These are phyloP conservation scores for Sechiopsis laciniata DNA, from an alignment of 306 rosid genomes.

Conservation along the genomic window DNA sequence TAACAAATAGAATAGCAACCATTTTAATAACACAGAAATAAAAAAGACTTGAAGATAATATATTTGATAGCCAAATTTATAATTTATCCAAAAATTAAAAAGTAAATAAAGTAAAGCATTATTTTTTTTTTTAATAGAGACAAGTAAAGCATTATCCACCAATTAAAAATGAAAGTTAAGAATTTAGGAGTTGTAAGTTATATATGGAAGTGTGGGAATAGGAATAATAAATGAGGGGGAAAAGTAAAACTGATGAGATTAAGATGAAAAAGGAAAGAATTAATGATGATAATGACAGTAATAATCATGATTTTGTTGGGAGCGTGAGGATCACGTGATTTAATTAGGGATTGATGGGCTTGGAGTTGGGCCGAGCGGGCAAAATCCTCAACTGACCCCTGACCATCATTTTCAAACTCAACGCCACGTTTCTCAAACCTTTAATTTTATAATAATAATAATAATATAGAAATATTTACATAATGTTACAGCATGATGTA, in stretches of 20 bases:
- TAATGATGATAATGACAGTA: not conserved
- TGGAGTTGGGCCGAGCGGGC: not conserved
- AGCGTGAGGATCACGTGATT: not conserved
- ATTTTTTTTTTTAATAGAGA: too few species aligned
- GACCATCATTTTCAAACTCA: not conserved
- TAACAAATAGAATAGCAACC: too few species aligned
- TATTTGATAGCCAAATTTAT: too few species aligned
- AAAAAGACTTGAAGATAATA: too few species aligned
- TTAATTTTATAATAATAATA: too few species aligned
- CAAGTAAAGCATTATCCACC: too few species aligned
- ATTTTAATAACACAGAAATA: too few species aligned
- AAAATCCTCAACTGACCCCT: not conserved
- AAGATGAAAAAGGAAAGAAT: not conserved
- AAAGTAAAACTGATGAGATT: not conserved
- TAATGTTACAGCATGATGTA: too few species aligned
- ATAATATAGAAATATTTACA: too few species aligned
- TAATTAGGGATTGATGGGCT: not conserved
- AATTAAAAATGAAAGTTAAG: not conserved
- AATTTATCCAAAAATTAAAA: too few species aligned
- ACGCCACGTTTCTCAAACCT: not conserved
- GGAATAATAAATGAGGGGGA: conserved; percentile 4
- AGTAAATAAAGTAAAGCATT: too few species aligned
- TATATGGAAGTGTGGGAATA: not conserved
- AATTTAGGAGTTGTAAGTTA: not conserved
- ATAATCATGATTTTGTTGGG: conserved; percentile 8